A percentile compares a stretch with the other conserved stretches of the same genome.
These are phyloP conservation scores for Saccharomyces paradoxus DNA, from an alignment of 805 yeast genomes.

Conservation along the genomic window DNA sequence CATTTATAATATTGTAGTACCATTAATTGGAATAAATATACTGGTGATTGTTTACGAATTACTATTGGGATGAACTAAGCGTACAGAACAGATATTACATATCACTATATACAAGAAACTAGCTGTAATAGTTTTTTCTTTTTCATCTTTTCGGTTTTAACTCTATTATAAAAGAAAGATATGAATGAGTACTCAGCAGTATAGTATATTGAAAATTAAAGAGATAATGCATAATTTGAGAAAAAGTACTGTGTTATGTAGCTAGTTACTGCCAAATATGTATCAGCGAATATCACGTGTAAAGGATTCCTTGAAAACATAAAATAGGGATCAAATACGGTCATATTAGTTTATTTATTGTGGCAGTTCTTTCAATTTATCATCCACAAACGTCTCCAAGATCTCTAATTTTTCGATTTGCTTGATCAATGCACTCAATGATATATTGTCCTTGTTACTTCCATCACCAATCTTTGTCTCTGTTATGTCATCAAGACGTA, in stretches of 20 bases:
- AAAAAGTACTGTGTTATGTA: not conserved
- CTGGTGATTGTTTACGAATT: slow-evolving; percentile 63
- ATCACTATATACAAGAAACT: not conserved
- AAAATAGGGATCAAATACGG: not conserved
- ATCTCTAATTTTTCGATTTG: slow-evolving; percentile 8
- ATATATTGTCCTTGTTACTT: not conserved
- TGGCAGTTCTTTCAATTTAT: not conserved
- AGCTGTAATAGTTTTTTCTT: not conserved
- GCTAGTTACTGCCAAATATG: not conserved
- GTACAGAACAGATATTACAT: not conserved
- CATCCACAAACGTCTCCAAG: slow-evolving; percentile 3
- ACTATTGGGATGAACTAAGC: slow-evolving; percentile 44
- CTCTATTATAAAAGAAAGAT: not conserved
- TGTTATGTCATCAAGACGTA: slow-evolving; percentile 11
- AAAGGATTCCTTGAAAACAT: not conserved
- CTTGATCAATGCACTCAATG: slow-evolving; percentile 5
- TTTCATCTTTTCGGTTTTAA: not conserved
- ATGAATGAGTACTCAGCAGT: not conserved
- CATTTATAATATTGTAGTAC: slow-evolving; percentile 34
- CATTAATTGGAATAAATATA: slow-evolving; percentile 60
- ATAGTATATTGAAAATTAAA: not conserved
- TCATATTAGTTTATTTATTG: not conserved
- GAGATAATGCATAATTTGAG: not conserved
- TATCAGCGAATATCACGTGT: not conserved
- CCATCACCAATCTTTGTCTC: not conserved